phyloP scores from a whole-genome alignment of 139 green algal species.

The Desmodesmus armatus region DNA sequence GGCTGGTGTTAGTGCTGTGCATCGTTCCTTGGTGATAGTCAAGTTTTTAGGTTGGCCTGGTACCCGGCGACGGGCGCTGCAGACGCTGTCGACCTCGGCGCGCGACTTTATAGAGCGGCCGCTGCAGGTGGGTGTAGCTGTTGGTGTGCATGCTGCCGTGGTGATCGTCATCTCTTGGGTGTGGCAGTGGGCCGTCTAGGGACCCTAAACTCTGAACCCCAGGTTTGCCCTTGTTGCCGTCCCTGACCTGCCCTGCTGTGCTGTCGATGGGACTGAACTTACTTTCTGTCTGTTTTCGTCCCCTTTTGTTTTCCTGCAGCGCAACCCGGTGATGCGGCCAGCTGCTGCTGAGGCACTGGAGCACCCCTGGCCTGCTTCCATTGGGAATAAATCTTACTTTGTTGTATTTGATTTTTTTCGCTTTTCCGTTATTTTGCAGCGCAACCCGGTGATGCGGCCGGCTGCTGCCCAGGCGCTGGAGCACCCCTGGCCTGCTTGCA shows the following conservation, averaged over 20 bases:
- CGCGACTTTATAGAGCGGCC: slow-evolving; percentile 59
- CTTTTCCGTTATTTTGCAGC: too few species aligned
- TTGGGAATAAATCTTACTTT: too few species aligned
- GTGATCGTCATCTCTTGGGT: background rate
- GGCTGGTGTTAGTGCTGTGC: background rate
- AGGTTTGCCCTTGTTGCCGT: too few species aligned
- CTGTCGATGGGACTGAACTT: too few species aligned
- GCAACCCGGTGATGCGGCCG: slow-evolving; percentile 74
- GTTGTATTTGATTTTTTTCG: too few species aligned
- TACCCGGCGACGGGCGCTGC: slow-evolving; percentile 58
- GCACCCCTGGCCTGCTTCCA: slow-evolving; percentile 81
- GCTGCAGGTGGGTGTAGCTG: too few species aligned
- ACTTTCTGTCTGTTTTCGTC: background rate
- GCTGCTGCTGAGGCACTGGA: slow-evolving; percentile 75
- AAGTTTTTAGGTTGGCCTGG: too few species aligned
- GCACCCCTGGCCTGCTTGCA: slow-evolving; percentile 80
- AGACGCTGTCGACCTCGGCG: slow-evolving; percentile 53
- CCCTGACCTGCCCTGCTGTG: too few species aligned
- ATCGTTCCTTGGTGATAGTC: too few species aligned
- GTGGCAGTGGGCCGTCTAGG: too few species aligned
- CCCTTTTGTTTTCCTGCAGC: slow-evolving; percentile 60
- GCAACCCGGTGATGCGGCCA: slow-evolving; percentile 75
- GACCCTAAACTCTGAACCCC: too few species aligned
- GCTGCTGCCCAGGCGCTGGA: slow-evolving; percentile 75
- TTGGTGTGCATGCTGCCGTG: too few species aligned